A percentile compares a stretch with the other conserved stretches of the same genome.
These are phyloP conservation scores for Zymoseptoria crescenta DNA, from an alignment of 2,329 filamentous ascomycete species.

Conservation along the genomic window DNA sequence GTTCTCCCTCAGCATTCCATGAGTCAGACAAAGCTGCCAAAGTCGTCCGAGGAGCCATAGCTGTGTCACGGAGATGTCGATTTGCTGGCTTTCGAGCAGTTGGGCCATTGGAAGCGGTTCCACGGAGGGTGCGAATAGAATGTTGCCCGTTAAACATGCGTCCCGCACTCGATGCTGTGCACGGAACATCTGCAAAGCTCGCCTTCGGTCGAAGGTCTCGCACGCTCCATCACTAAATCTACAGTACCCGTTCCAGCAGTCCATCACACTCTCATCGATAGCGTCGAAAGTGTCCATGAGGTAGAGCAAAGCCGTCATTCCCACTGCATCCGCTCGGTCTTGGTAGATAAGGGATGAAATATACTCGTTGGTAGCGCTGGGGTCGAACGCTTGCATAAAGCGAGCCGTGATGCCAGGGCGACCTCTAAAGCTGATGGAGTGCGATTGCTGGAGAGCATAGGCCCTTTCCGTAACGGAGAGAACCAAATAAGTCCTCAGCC, in stretches of 20 bases:
- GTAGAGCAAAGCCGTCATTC: constrained; percentile 37
- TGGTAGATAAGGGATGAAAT: constrained; percentile 36
- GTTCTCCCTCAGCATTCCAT: constrained; percentile 30
- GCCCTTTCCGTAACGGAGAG: constrained; percentile 30
- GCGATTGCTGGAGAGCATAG: constrained; percentile 37
- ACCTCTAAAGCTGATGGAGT: constrained; percentile 37
- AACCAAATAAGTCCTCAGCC: constrained; percentile 33
- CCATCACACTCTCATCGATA: constrained; percentile 37
- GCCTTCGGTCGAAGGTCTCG: constrained; percentile 30
- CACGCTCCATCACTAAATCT: constrained; percentile 21
- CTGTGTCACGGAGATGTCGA: constrained; percentile 37
- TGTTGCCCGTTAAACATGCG: constrained; percentile 30
- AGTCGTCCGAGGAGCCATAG: constrained; percentile 39
- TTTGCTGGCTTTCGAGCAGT: constrained; percentile 34
- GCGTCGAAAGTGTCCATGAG: constrained; percentile 40
- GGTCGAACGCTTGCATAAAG: constrained; percentile 35
- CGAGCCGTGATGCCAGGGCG: constrained; percentile 34
- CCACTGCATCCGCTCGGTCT: constrained; percentile 34
- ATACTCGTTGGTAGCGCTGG: constrained; percentile 25
- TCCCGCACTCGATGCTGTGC: constrained; percentile 19
- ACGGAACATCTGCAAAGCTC: constrained; percentile 28
- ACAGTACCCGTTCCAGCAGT: constrained; percentile 39
- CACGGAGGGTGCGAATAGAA: constrained; percentile 32
- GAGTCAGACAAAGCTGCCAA: constrained; percentile 36
- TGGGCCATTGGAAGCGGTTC: constrained; percentile 17